Conservation (phyloP, 2,329 filamentous ascomycete species). For the Penicillium paneum region DNA sequence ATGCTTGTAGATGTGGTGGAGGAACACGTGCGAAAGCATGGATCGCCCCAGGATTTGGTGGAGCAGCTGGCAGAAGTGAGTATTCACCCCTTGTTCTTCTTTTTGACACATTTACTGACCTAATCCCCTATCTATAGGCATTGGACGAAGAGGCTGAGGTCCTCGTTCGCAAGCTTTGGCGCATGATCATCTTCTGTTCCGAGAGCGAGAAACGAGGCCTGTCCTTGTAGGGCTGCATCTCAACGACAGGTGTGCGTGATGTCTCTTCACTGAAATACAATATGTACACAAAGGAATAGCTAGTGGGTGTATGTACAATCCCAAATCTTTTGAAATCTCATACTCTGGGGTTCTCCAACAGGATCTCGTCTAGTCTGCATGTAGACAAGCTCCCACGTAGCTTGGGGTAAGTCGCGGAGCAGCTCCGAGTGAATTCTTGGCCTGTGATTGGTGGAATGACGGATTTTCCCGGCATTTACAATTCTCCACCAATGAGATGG, state of each 20-base stretch:
- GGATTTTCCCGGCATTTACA: conserved; percentile 9
- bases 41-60: conserved; percentile 73
- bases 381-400: conserved; percentile 6
- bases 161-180: conserved; percentile 94
- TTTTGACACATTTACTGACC: conserved; percentile 33
- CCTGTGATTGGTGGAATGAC: conserved; percentile 26
- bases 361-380: neutral
- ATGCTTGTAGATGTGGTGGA: conserved; percentile 91
- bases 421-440: conserved; percentile 10
- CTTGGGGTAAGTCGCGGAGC: conserved; percentile 15
- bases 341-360: neutral
- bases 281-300: neutral
- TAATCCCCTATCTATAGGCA: conserved; percentile 51
- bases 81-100: conserved; percentile 21
- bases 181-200: conserved; percentile 97
- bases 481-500: conserved; percentile 25
- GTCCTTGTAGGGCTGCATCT: conserved; percentile 52
- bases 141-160: conserved; percentile 93
- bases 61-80: conserved; percentile 80
- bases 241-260: neutral
- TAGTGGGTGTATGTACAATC: neutral
- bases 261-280: neutral
- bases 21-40: conserved; percentile 74
- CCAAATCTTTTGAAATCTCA: neutral
- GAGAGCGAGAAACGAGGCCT: conserved; percentile 90